Base-by-base conservation (phyloP, 441 rosid species). In the Flueggea neowawraea region DNA sequence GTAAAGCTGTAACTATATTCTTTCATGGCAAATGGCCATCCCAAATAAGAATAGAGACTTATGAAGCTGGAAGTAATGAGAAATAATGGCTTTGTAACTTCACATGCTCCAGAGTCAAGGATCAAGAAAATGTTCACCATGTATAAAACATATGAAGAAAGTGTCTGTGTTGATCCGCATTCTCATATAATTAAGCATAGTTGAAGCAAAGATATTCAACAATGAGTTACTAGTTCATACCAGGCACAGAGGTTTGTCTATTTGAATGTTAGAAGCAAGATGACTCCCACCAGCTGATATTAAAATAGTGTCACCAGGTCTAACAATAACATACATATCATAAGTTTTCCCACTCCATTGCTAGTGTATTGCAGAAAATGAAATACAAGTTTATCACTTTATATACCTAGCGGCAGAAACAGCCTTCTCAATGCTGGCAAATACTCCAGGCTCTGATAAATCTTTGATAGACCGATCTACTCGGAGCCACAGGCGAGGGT, bases 291-390 rank as follows among this genome's bases (percentile, higher is more conserved):
- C 99, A 41, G 96, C 81, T 61, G 85, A 84, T 66, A 95, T 91
- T 68, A 95, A 81, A 74, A 91, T 95, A 67, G 96, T 89, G 66
- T 95, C 98, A 49, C 97, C 98, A 4, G 96, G 95, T 76, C 98
- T 95, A 80, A 17, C 71, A 69, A 63, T 61, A 74, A 60, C 47
- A 80, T 62, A 47, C 31, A 51, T 45, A 73, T 31, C 47, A 66
- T 73, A 39, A 72, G 73, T n/a, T 16, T 57, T 58, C 52, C 57
- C 36, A 52, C 56, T 16, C 31, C 51, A 31, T 43, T n/a, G 10
- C 15, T 62, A 31, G 28, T 22, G 28, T 4, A 4, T 12, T 6
- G 4, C 52, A 3, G 54, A 56, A 28, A 63, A 61, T 36, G 44
- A 61, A 3, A 55, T 15, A 56, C 15, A 69, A 63, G n/a, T 53